Evolutionary conservation across 1,284 basidiomycete species (phyloP), one percentile per base, ranked within the genome.

Genomic region (Rhodotorula sp.): DNA sequence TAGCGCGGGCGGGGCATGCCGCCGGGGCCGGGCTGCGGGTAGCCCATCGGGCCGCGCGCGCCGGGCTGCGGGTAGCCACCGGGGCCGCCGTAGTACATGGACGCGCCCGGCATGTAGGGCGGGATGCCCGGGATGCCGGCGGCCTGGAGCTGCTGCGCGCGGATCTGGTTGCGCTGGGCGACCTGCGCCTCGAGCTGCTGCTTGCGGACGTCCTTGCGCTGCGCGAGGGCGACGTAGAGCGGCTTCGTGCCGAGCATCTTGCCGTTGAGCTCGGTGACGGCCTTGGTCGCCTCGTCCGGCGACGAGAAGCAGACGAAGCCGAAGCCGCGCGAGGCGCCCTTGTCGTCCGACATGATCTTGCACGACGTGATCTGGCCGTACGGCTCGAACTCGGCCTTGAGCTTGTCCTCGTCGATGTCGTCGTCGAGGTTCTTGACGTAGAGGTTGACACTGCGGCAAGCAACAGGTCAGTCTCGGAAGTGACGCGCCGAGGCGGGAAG

Each of bases 211-310:
- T 99, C 97, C 79, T 96, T 95, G 79, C 96, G 93, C 84, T 99
- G 97, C 78, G 97, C 97, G 73, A 98, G 89, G 65, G 96, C 96
- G 81, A 99, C 97, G 83, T 99, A 99, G 79, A 99, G 89, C 66
- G 97, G 97, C 85, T 99, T 99, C 80, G 91, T 89, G 77, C 96
- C 95, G 81, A 99, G 93, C 91, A 99, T 99, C 87, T 98, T 98
- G 88, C 97, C 97, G 88, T 99, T 99, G 95, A 99, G 97, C 86
- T 99, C 97, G 67, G 93, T 92, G 76, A 99, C 95, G 73, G 97
- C 97, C 86, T 98, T 99, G 82, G 94, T 98, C 61, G 97, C 96
- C 85, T 99, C 97, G 79, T 99, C 97, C 66, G 97, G 95, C 71
- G 93, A 91, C 57, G 93, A 93, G 87, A 95, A 99, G 85, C 97